These are phyloP conservation scores for Hypoxylon sp. DNA, from an alignment of 2,329 filamentous ascomycete genomes.

Conservation along the genomic window DNA sequence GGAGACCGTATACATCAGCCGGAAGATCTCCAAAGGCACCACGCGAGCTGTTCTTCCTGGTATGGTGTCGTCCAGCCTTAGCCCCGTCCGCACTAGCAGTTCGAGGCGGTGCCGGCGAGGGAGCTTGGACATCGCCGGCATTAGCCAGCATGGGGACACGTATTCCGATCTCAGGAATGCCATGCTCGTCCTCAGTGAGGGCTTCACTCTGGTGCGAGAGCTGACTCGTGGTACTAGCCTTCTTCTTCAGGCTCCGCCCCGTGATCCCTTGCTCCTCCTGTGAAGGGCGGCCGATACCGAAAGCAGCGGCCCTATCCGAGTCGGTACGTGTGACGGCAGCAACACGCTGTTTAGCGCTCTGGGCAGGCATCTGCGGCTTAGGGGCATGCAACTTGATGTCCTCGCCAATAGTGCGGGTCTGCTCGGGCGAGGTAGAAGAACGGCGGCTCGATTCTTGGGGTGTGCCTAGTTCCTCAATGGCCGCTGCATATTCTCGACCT, in stretches of 20 bases:
- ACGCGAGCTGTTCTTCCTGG: slow-evolving; percentile 75
- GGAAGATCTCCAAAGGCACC: slow-evolving; percentile 71
- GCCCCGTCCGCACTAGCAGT: slow-evolving; percentile 48
- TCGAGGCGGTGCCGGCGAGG: slow-evolving; percentile 74
- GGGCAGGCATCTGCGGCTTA: slow-evolving; percentile 81
- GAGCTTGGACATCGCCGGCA: slow-evolving; percentile 94
- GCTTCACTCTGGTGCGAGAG: slow-evolving; percentile 58
- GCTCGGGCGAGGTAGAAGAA: slow-evolving; percentile 63
- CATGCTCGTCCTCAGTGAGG: slow-evolving; percentile 76
- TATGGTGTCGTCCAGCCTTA: slow-evolving; percentile 60
- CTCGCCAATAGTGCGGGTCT: slow-evolving; percentile 79
- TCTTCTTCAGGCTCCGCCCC: slow-evolving; percentile 66
- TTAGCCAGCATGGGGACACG: slow-evolving; percentile 93
- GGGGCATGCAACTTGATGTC: slow-evolving; percentile 90
- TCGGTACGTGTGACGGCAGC: slow-evolving; percentile 88
- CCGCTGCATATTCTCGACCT: slow-evolving; percentile 82
- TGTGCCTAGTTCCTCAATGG: slow-evolving; percentile 56
- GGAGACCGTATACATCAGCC: slow-evolving; percentile 90
- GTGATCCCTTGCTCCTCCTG: slow-evolving; percentile 61
- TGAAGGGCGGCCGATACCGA: slow-evolving; percentile 76
- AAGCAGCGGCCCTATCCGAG: slow-evolving; percentile 84
- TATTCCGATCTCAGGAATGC: slow-evolving; percentile 90
- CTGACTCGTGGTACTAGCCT: slow-evolving; percentile 63
- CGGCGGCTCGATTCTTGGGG: slow-evolving; percentile 50
- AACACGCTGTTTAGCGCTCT: slow-evolving; percentile 84